Conservation (phyloP, 495 filamentous ascomycete genomes). For the Lentithecium fluviatile region DNA sequence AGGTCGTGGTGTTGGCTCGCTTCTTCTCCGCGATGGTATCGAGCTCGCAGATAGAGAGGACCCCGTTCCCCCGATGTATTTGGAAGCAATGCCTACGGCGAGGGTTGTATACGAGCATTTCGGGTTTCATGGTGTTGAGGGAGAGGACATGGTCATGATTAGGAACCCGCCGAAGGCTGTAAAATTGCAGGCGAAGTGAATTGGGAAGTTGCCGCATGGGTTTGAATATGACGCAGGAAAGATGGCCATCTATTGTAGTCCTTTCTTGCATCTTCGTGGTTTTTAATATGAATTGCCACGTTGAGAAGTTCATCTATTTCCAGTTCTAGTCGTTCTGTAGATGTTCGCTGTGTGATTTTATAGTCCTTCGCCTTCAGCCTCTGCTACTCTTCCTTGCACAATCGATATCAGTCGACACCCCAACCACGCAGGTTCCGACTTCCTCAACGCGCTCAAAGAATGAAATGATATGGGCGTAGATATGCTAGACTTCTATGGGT, state of each 20-base stretch:
- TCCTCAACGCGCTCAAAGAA: too few species aligned
- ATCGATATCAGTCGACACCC: too few species aligned
- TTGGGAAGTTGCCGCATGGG: not conserved
- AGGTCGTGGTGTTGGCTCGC: slow-evolving; percentile 12
- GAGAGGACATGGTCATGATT: slow-evolving; percentile 23
- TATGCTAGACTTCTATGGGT: too few species aligned
- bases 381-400: too few species aligned
- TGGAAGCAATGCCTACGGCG: slow-evolving; percentile 23
- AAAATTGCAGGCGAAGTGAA: not conserved
- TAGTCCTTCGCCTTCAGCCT: too few species aligned
- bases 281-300: too few species aligned
- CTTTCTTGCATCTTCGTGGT: too few species aligned
- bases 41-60: slow-evolving; percentile 13
- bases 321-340: too few species aligned
- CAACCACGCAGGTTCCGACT: too few species aligned
- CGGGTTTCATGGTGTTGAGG: slow-evolving; percentile 26
- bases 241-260: not conserved
- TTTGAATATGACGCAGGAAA: not conserved
- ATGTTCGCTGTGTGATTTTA: too few species aligned
- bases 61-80: slow-evolving; percentile 18
- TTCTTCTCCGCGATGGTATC: slow-evolving; percentile 18
- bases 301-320: too few species aligned
- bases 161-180: slow-evolving; percentile 2
- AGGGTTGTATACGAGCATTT: slow-evolving; percentile 23
- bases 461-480: too few species aligned